Conservation (phyloP, 257 asterid genomes). For the Solanum bulbocastanum region DNA sequence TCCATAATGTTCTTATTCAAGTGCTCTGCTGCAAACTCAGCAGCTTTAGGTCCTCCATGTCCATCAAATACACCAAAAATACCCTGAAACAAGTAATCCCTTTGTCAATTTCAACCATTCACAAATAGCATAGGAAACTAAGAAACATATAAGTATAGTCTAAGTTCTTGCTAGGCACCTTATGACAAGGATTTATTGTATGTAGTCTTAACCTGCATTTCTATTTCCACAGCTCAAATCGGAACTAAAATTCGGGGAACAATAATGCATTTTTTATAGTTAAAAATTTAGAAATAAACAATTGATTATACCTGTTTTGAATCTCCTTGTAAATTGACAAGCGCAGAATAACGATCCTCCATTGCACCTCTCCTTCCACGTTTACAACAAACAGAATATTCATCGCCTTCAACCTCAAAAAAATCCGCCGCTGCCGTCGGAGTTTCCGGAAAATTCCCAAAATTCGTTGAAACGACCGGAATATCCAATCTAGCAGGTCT, state of each 20-base stretch:
- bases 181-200: not conserved
- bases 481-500: slow-evolving; percentile 33
- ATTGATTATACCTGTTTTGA: slow-evolving; percentile 40
- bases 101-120: not conserved
- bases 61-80: slow-evolving; percentile 73
- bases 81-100: slow-evolving; percentile 25
- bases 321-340: slow-evolving; percentile 38
- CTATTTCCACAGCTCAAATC: not conserved
- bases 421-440: slow-evolving; percentile 12
- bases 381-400: slow-evolving; percentile 69
- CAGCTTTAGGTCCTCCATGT: slow-evolving; percentile 76
- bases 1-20: slow-evolving; percentile 37
- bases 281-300: not conserved
- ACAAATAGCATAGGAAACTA: not conserved
- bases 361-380: slow-evolving; percentile 70
- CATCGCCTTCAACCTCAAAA: slow-evolving; percentile 65
- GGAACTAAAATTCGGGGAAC: not conserved
- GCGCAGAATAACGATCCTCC: slow-evolving; percentile 81
- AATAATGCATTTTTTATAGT: not conserved
- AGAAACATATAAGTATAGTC: no score
- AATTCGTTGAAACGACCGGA: slow-evolving; percentile 10
- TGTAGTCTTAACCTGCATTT: no score
- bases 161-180: not conserved
- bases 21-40: slow-evolving; percentile 55
- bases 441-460: slow-evolving; percentile 9